Percentiles rank a stretch among this genome's conserved stretches.
phyloP scores from a whole-genome alignment of 768 basidiomycete genomes.

The Suillus paluster region DNA sequence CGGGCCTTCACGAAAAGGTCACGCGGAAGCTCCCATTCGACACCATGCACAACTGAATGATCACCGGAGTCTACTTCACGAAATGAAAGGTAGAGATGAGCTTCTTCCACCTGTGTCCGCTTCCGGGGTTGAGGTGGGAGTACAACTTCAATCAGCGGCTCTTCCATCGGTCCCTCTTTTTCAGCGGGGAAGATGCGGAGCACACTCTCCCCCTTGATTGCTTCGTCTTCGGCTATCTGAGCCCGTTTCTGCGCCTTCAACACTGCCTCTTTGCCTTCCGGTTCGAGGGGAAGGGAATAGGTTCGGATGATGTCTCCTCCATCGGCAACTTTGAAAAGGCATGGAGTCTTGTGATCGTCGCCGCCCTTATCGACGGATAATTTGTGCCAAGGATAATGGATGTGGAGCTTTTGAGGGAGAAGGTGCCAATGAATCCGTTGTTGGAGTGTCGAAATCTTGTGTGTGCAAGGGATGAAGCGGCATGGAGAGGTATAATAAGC shows the following conservation, averaged over 20 bases:
- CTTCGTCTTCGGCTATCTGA: constrained; percentile 14
- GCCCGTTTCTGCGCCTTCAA: constrained; percentile 6
- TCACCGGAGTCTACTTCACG: constrained; percentile 46
- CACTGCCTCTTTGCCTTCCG: not conserved
- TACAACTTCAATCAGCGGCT: constrained; percentile 33
- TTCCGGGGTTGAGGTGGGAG: constrained; percentile 30
- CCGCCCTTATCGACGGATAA: constrained; percentile 22
- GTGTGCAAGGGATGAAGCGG: constrained; percentile 44
- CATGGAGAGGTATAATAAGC: constrained; percentile 44
- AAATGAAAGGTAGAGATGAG: constrained; percentile 54
- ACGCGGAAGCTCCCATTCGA: constrained; percentile 57
- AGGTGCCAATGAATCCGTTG: constrained; percentile 38
- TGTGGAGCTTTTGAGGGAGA: constrained; percentile 44
- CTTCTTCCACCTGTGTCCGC: constrained; percentile 35
- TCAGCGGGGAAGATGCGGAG: constrained; percentile 23
- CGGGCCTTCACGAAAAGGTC: constrained; percentile 37
- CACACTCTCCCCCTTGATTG: constrained; percentile 19
- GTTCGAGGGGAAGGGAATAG: constrained; percentile 31
- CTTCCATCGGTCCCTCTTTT: constrained; percentile 26
- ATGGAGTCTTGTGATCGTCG: constrained; percentile 17
- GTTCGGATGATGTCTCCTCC: constrained; percentile 31
- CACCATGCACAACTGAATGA: constrained; percentile 57
- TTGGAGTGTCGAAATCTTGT: constrained; percentile 31
- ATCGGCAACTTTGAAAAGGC: constrained; percentile 25
- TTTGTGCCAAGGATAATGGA: constrained; percentile 48